These are phyloP conservation scores for Colletotrichum orbiculare DNA, from an alignment of 2,329 filamentous ascomycete species.

Conservation along the genomic window DNA sequence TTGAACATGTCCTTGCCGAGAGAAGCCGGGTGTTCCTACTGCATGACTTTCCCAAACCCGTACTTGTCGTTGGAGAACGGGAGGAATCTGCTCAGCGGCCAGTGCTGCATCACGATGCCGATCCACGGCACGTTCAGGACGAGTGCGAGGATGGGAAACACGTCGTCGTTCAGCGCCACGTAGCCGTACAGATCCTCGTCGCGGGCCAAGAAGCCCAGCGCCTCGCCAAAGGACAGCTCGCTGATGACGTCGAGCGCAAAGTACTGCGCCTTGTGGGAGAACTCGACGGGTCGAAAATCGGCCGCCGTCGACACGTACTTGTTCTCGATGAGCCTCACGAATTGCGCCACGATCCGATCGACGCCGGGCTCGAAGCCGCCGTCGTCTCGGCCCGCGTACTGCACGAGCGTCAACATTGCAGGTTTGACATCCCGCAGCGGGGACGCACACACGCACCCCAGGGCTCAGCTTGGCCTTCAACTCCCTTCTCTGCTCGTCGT, in stretches of 20 bases:
- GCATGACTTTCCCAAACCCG: constrained; percentile 47
- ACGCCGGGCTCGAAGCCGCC: constrained; percentile 27
- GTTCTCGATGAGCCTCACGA: constrained; percentile 26
- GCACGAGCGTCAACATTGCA: background rate
- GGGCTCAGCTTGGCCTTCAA: constrained; percentile 36
- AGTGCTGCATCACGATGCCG: constrained; percentile 38
- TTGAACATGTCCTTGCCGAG: no score
- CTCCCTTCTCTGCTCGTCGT: constrained; percentile 35
- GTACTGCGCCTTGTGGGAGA: constrained; percentile 33
- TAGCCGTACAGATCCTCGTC: constrained; percentile 42
- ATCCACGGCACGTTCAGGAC: constrained; percentile 41
- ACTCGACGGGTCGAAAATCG: constrained; percentile 29
- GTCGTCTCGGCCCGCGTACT: constrained; percentile 33
- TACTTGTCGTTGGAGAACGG: constrained; percentile 43
- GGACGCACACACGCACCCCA: constrained; percentile 12
- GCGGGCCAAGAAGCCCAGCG: constrained; percentile 42
- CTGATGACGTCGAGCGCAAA: constrained; percentile 43
- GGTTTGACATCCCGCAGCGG: no score
- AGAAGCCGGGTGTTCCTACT: constrained; percentile 28
- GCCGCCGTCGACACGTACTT: constrained; percentile 21
- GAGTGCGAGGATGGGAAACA: constrained; percentile 34
- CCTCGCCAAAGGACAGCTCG: constrained; percentile 41
- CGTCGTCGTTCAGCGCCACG: constrained; percentile 30
- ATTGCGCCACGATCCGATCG: constrained; percentile 18
- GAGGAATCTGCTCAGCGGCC: constrained; percentile 37